Conservation (phyloP, 768 basidiomycete genomes). For the Kwoniella shandongensis region DNA sequence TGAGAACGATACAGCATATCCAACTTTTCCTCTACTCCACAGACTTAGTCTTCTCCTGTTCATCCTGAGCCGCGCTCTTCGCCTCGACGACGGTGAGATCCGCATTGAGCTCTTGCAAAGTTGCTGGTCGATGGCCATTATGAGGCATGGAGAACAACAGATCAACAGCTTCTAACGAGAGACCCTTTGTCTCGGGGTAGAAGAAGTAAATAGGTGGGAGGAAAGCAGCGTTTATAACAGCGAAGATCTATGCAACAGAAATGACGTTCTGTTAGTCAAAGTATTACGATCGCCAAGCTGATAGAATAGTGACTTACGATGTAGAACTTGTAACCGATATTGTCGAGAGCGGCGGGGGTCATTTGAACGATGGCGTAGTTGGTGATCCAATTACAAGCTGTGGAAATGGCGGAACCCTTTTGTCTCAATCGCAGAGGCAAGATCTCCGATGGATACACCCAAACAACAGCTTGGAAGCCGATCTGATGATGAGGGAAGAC, state of each 20-base stretch:
- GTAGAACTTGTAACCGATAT: slow-evolving; percentile 28
- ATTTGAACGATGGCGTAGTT: slow-evolving; percentile 21
- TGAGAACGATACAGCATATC: too few species aligned
- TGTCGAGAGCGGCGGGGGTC: slow-evolving; percentile 18
- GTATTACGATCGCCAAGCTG: too few species aligned
- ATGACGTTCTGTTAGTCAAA: too few species aligned
- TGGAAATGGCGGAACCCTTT: slow-evolving; percentile 27
- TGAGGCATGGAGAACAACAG: slow-evolving; percentile 5
- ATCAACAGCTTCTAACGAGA: slow-evolving; percentile 33
- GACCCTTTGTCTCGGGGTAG: slow-evolving; percentile 37
- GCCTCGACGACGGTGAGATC: too few species aligned
- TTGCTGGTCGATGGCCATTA: too few species aligned
- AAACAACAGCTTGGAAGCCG: slow-evolving; percentile 16
- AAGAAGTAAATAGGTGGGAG: slow-evolving; percentile 34
- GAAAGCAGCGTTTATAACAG: slow-evolving; percentile 32
- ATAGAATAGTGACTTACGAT: slow-evolving; percentile 3
- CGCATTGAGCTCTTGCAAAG: too few species aligned
- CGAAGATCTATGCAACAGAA: slow-evolving; percentile 16
- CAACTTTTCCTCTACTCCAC: too few species aligned
- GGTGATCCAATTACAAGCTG: slow-evolving; percentile 19
- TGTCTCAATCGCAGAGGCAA: slow-evolving; percentile 24
- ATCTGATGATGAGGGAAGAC: too few species aligned
- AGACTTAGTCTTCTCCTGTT: too few species aligned
- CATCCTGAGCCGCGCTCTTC: too few species aligned
- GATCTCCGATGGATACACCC: slow-evolving; percentile 39